Conservation (phyloP, 1,284 basidiomycete genomes). For the Psilocybe mexicana region DNA sequence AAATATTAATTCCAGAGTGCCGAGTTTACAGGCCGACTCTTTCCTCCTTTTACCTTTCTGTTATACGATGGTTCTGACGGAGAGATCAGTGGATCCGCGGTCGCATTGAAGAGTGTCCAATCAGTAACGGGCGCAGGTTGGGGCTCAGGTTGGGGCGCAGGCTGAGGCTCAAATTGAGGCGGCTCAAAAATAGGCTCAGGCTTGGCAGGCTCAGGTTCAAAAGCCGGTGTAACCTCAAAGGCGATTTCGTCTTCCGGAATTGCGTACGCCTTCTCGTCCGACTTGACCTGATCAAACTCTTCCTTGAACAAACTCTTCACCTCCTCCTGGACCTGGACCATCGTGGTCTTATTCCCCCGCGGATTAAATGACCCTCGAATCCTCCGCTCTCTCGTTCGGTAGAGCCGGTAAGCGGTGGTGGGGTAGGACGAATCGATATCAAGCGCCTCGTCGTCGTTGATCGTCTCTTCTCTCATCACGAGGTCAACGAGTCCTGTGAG, state of each 20-base stretch:
- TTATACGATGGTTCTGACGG: too few species aligned
- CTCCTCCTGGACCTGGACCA: neutral
- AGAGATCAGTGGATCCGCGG: too few species aligned
- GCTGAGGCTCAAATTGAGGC: too few species aligned
- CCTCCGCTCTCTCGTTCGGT: neutral
- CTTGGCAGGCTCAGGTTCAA: neutral
- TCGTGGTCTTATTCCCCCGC: neutral
- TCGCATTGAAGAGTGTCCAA: too few species aligned
- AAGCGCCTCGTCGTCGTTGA: slow-evolving; percentile 17
- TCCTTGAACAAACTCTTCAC: neutral
- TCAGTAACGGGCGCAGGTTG: too few species aligned
- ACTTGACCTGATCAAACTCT: neutral
- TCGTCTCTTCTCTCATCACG: slow-evolving; percentile 3
- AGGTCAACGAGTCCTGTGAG: slow-evolving; percentile 12
- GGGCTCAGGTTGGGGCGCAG: too few species aligned
- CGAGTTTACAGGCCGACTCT: too few species aligned
- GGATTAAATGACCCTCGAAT: neutral
- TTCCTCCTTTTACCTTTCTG: too few species aligned
- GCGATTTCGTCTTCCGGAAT: neutral
- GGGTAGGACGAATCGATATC: slow-evolving; percentile 3
- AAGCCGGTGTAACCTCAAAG: too few species aligned
- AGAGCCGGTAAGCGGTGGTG: slow-evolving; percentile 2
- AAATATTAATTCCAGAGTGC: too few species aligned
- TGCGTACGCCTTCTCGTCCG: slow-evolving; percentile 3
- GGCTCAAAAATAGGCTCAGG: too few species aligned